These are phyloP conservation scores for Fusarium xylarioides DNA, from an alignment of 2,329 filamentous ascomycete species.

Conservation along the genomic window DNA sequence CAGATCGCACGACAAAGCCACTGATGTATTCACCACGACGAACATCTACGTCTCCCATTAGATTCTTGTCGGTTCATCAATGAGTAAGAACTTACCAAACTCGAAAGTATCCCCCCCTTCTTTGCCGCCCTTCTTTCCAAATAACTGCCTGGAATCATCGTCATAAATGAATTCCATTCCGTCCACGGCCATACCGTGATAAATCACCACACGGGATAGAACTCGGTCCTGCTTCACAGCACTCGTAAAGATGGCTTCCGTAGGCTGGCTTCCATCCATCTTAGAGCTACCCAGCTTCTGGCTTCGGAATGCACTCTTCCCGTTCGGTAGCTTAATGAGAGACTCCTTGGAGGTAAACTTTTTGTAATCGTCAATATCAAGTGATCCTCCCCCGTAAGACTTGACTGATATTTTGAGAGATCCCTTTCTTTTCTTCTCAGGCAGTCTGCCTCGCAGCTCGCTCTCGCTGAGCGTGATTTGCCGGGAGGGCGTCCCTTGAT, in stretches of 20 bases:
- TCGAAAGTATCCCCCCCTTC: constrained; percentile 77
- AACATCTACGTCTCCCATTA: constrained; percentile 69
- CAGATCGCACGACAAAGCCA: constrained; percentile 84
- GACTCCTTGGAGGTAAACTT: constrained; percentile 76
- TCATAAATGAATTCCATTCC: constrained; percentile 95
- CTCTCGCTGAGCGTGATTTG: constrained; percentile 79
- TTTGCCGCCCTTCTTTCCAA: constrained; percentile 82
- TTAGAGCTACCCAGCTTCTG: constrained; percentile 77
- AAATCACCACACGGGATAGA: constrained; percentile 77
- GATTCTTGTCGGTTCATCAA: neutral
- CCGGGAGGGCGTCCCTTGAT: constrained; percentile 69
- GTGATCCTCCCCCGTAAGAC: constrained; percentile 77
- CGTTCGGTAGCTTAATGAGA: constrained; percentile 75
- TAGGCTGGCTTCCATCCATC: constrained; percentile 73
- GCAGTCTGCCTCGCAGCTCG: constrained; percentile 75
- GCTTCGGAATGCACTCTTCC: constrained; percentile 78
- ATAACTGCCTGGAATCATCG: constrained; percentile 82
- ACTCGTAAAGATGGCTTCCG: constrained; percentile 80
- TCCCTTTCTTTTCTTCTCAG: constrained; percentile 75
- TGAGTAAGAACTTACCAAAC: constrained; percentile 66
- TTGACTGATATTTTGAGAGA: constrained; percentile 78
- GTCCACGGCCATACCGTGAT: constrained; percentile 79
- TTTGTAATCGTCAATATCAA: constrained; percentile 81
- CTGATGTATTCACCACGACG: constrained; percentile 86
- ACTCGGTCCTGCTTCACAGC: constrained; percentile 74